Evolutionary conservation across 225 moss, liverwort and hornwort genomes (phyloP).

Genomic region (Polytrichum formosum): DNA sequence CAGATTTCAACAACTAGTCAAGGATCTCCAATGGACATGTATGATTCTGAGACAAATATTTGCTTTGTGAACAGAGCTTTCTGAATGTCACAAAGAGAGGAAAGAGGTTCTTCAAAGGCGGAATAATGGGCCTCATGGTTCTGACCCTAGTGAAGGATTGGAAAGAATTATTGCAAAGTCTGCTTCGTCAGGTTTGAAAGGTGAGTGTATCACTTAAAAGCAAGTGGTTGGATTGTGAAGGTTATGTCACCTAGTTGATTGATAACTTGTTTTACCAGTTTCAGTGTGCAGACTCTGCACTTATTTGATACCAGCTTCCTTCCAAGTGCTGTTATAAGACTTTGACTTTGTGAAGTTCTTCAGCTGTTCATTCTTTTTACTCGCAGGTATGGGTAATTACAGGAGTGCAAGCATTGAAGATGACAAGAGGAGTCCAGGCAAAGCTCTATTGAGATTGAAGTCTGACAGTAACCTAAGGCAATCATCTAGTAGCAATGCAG

Average conservation of each 20-base stretch:
- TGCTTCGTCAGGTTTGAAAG: slow-evolving; percentile 35
- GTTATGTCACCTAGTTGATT: too few species aligned
- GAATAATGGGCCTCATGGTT: slow-evolving; percentile 19
- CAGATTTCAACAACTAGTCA: not conserved
- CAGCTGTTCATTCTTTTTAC: slow-evolving; percentile 3
- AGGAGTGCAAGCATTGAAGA: slow-evolving; percentile 33
- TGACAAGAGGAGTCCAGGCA: slow-evolving; percentile 47
- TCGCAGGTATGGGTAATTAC: slow-evolving; percentile 42
- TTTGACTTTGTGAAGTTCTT: too few species aligned
- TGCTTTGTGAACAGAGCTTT: slow-evolving; percentile 54
- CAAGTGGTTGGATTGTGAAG: too few species aligned
- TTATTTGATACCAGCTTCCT: too few species aligned
- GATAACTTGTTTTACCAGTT: too few species aligned
- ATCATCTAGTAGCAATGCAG: slow-evolving; percentile 24
- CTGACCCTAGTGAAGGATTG: slow-evolving; percentile 15
- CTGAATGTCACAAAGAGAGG: slow-evolving; percentile 59
- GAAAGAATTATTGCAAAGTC: slow-evolving; percentile 20
- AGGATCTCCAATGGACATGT: not conserved
- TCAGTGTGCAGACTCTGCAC: too few species aligned
- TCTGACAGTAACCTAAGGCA: slow-evolving; percentile 33
- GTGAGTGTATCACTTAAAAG: slow-evolving; percentile 17
- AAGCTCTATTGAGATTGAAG: slow-evolving; percentile 54
- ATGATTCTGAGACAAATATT: not conserved
- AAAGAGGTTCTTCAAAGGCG: slow-evolving; percentile 39
- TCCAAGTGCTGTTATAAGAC: too few species aligned